Evolutionary conservation across 2,329 filamentous ascomycete species (phyloP), one percentile per base, ranked within the genome.

Genomic region (Chaetomium strumarium): DNA sequence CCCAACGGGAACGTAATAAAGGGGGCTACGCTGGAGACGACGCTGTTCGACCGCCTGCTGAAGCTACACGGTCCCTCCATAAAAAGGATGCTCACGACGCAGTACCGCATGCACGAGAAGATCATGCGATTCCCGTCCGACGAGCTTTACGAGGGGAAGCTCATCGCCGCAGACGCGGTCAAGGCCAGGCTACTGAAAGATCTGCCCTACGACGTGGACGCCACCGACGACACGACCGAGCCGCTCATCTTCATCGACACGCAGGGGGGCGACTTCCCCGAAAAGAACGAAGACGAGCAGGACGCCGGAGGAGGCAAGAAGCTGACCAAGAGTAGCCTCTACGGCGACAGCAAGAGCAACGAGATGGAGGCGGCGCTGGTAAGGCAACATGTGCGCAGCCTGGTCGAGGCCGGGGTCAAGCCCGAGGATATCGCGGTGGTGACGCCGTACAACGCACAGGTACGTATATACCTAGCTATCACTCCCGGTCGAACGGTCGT

Each of bases 81-180:
- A 72, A 97, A 97, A 73, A 79, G 88, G 47, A 96, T 97, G 88
- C 80, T 99, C 20, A 97, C 90, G 4, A 95, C 87, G 5, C 93
- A 99, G 71, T 99, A 99, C 68, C 90, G 93, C 36, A 99, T 99
- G 93, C 90, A 99, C 66, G 86, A 95, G 64, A 83, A 77, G 49
- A 97, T 99, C 63, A 97, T 97, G 91, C 79, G 83, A 7, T 99
- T 96, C 63, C 92, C 93, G 0, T 96, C 92, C 0, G 80, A 88
- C 56, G 85, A 92, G 65, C 76, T 97, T 11, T 99, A 99, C 70
- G 88, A 89, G 55, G 81, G 80, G 2, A 85, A 85, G 62, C 79
- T 99, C 1, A 73, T 91, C 2, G 92, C 93, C 0, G 90, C 87
- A 1, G 88, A 92, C 5, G 75, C 76, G 0, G 93, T 97, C 56